A percentile compares a stretch with the other conserved stretches of the same genome.
Conservation (phyloP, 495 filamentous ascomycete genomes). For the Darksidea phi region DNA sequence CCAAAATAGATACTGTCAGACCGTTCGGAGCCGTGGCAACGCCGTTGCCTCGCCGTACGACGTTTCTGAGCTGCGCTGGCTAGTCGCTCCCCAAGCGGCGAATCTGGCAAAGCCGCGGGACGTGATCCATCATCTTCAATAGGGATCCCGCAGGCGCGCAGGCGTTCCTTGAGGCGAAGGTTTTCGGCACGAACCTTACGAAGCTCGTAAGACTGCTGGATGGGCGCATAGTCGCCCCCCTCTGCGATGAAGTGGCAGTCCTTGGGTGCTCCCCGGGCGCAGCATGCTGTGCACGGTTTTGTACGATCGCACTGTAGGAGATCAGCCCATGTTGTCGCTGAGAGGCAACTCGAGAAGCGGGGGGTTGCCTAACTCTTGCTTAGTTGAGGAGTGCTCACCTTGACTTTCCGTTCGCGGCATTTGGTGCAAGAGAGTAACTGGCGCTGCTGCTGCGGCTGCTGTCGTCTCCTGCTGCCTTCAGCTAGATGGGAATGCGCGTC, state of each 20-base stretch:
- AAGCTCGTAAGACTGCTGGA: slow-evolving; percentile 47
- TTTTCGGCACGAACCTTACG: slow-evolving; percentile 43
- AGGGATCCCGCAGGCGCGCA: slow-evolving; percentile 30
- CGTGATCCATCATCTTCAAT: slow-evolving; percentile 25
- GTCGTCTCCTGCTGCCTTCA: slow-evolving; percentile 30
- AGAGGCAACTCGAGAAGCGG: not conserved
- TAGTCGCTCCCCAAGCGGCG: not conserved
- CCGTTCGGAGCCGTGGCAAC: slow-evolving; percentile 42
- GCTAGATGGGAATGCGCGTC: not conserved
- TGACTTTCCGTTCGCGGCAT: slow-evolving; percentile 46
- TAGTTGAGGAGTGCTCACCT: slow-evolving; percentile 33
- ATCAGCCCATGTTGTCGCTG: not conserved
- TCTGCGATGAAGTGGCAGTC: slow-evolving; percentile 50
- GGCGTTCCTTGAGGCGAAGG: slow-evolving; percentile 37
- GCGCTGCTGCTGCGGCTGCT: slow-evolving; percentile 37
- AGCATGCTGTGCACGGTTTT: slow-evolving; percentile 51
- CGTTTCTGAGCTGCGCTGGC: slow-evolving; percentile 15
- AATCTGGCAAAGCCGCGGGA: slow-evolving; percentile 7
- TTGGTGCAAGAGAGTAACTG: slow-evolving; percentile 47
- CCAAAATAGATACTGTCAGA: slow-evolving; percentile 49
- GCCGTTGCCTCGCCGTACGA: slow-evolving; percentile 36
- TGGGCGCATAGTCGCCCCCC: slow-evolving; percentile 45
- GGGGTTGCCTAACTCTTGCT: not conserved
- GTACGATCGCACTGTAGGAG: slow-evolving; percentile 48
- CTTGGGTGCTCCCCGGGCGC: slow-evolving; percentile 48